Conservation (phyloP, 495 filamentous ascomycete genomes). For the Recurvomyces mirabilis region DNA sequence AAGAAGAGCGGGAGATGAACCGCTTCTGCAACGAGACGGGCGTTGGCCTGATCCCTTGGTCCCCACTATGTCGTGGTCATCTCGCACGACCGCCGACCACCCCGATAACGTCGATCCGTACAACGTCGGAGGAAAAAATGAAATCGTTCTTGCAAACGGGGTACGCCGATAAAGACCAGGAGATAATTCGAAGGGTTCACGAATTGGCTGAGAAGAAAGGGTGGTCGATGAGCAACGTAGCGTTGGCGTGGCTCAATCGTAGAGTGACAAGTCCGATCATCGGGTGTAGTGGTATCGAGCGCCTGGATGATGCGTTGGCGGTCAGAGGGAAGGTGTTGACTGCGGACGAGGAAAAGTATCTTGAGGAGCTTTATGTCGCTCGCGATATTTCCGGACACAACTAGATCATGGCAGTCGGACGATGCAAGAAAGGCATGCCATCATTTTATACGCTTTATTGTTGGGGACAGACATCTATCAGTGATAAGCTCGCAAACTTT, state of each 20-base stretch:
- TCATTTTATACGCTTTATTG: no score
- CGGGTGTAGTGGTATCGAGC: constrained; percentile 24
- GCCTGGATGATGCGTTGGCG: constrained; percentile 25
- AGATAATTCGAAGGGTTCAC: constrained; percentile 29
- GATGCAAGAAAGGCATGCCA: no score
- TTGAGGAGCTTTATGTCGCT: constrained; percentile 26
- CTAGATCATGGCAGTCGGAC: no score
- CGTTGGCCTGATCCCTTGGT: constrained; percentile 32
- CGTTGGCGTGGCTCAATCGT: constrained; percentile 32
- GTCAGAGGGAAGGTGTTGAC: constrained; percentile 21
- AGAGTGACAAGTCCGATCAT: constrained; percentile 30
- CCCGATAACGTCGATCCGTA: constrained; percentile 23
- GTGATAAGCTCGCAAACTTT: no score
- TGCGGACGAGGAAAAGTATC: constrained; percentile 25
- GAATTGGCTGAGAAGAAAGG: constrained; percentile 32
- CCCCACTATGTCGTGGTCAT: constrained; percentile 30
- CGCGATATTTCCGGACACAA: constrained; percentile 16
- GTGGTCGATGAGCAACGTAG: constrained; percentile 28
- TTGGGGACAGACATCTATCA: no score
- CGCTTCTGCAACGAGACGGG: constrained; percentile 30
- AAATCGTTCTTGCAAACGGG: constrained; percentile 8
- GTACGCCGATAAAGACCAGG: constrained; percentile 21
- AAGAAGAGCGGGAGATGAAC: constrained; percentile 34
- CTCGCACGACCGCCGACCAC: constrained; percentile 26
- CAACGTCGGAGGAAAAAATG: constrained; percentile 20